These are phyloP conservation scores for Picochlorum sp. DNA, from an alignment of 139 green algal species.

Conservation along the genomic window DNA sequence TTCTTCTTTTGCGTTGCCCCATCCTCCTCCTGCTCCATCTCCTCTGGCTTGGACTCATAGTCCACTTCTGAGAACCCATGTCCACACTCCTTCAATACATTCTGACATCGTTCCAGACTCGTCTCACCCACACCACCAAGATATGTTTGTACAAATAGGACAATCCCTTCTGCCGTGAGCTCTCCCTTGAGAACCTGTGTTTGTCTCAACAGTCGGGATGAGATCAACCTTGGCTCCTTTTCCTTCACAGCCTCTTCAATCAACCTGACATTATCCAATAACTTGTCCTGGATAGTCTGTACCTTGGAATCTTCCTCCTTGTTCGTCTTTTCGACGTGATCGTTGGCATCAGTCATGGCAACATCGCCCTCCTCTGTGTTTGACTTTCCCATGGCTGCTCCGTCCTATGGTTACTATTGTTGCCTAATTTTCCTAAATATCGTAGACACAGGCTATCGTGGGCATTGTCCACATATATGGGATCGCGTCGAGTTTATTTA, in stretches of 20 bases:
- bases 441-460: too few species aligned
- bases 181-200: slow-evolving; percentile 53
- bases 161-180: slow-evolving; percentile 42
- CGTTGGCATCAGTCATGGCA: not conserved
- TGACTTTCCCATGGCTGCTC: too few species aligned
- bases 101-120: slow-evolving; percentile 26
- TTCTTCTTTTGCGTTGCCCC: not conserved
- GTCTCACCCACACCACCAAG: slow-evolving; percentile 21
- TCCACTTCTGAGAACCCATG: slow-evolving; percentile 5
- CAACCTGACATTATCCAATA: slow-evolving; percentile 31
- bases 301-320: slow-evolving; percentile 35
- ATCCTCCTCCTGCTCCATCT: slow-evolving; percentile 3
- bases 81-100: too few species aligned
- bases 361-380: not conserved
- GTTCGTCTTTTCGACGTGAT: slow-evolving; percentile 13
- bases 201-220: slow-evolving; percentile 61
- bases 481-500: too few species aligned
- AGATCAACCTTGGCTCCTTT: slow-evolving; percentile 71
- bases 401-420: too few species aligned
- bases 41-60: not conserved
- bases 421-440: too few species aligned
- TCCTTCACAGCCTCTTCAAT: slow-evolving; percentile 67
- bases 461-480: too few species aligned
- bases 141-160: slow-evolving; percentile 35
- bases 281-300: slow-evolving; percentile 4